Evolutionary conservation across 805 yeast species (phyloP), one percentile per base, ranked within the genome.

Genomic region (Teunomyces kruisii): DNA sequence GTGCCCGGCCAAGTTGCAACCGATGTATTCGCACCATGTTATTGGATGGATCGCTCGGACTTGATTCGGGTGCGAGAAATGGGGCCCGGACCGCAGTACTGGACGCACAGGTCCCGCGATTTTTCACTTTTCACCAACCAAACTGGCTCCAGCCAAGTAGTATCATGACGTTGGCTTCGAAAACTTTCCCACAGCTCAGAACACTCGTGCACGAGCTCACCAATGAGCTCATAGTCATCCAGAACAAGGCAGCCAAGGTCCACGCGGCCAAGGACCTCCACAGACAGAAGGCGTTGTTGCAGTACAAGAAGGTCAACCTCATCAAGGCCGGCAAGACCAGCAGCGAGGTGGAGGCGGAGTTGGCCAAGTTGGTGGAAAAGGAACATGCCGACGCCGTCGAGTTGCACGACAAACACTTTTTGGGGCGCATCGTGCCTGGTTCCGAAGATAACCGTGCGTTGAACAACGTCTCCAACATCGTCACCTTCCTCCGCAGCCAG

Each of bases 401-500:
- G 19, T 46, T 45, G 7, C 47, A 31, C 15, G 48, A 35, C 38
- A 27, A 15, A 13, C 40, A 48, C 1, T 47, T 61, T 35, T 36
- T 67, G 17, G 49, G 58, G 6, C 63, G 58, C 31, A 49, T 71
- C 17, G 54, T 60, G 29, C 32, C 14, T 6, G 43, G 38, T 10
- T 54, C 53, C 15, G 58, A 57, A 4, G 49, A 40, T 6, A 40
- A 32, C 28, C 42, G 43, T 3, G 39, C 42, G 14, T 49, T 44
- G 54, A 52, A 64, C 28, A 82, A 83, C 55, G 64, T 84, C 39
- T 53, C 61, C n/a, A 90, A 87, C 57, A 75, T 86, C 10, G 68
- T 79, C 4, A 68, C 74, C 8, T 92, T 80, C 59, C 67, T 92
- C 43, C 72, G 74, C 42, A 80, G 84, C 50, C 97, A 92, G 64